Evolutionary conservation across 495 filamentous ascomycete species (phyloP).

Genomic region (Hypoxylon rickii): DNA sequence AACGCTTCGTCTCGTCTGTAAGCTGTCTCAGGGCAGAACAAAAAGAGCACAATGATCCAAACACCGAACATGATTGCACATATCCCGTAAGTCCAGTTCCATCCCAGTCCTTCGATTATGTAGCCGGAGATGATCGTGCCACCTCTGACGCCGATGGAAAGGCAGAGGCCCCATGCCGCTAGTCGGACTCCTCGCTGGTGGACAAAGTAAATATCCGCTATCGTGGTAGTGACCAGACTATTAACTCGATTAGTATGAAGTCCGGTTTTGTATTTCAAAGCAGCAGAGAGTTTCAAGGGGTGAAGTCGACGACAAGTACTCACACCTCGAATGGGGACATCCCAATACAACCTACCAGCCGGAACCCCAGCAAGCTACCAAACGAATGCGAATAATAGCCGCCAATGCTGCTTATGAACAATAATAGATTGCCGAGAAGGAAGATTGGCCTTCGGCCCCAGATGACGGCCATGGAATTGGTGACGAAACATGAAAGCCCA

Average conservation of each 20-base stretch:
- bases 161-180: slow-evolving; percentile 35
- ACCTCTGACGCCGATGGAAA: slow-evolving; percentile 32
- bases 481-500: slow-evolving; percentile 57
- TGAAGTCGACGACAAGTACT: not conserved
- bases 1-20: slow-evolving; percentile 35
- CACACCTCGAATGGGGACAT: slow-evolving; percentile 55
- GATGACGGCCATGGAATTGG: slow-evolving; percentile 58
- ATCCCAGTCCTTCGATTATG: slow-evolving; percentile 38
- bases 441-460: slow-evolving; percentile 64
- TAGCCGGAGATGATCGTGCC: slow-evolving; percentile 40
- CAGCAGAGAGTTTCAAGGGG: too few relatives aligned
- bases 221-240: slow-evolving; percentile 47
- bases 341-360: slow-evolving; percentile 50
- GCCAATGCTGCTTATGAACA: slow-evolving; percentile 57
- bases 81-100: slow-evolving; percentile 42
- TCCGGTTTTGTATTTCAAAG: too few relatives aligned
- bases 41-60: slow-evolving; percentile 35
- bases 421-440: slow-evolving; percentile 53
- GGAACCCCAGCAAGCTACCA: slow-evolving; percentile 40
- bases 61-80: slow-evolving; percentile 37
- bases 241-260: not conserved
- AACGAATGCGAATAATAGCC: slow-evolving; percentile 52
- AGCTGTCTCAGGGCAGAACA: slow-evolving; percentile 42
- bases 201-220: slow-evolving; percentile 59
- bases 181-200: slow-evolving; percentile 38